phyloP scores from a whole-genome alignment of 1,284 basidiomycete species.

The Boletellus deceptivus region DNA sequence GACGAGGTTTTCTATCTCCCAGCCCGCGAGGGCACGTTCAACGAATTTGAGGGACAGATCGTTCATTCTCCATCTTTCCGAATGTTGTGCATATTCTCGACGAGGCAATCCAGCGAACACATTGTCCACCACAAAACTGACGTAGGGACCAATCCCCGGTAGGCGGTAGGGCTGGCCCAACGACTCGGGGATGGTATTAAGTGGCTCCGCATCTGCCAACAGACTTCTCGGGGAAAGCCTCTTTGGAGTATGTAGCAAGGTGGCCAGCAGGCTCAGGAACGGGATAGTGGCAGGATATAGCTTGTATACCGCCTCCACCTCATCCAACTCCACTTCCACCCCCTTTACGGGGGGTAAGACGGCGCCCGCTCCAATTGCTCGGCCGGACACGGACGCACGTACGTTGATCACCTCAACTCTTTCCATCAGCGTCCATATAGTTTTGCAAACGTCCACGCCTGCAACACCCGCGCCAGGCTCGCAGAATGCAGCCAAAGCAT shows the following conservation, averaged over 20 bases:
- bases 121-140: conserved; percentile 85
- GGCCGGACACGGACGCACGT: conserved; percentile 38
- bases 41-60: conserved; percentile 84
- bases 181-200: conserved; percentile 74
- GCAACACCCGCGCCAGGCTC: conserved; percentile 67
- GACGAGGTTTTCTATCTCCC: conserved; percentile 71
- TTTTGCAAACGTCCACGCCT: conserved; percentile 78
- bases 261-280: conserved; percentile 81
- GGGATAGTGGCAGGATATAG: conserved; percentile 86
- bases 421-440: conserved; percentile 84
- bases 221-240: conserved; percentile 59
- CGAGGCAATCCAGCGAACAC: conserved; percentile 73
- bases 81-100: conserved; percentile 72
- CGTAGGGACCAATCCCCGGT: conserved; percentile 77
- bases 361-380: conserved; percentile 34
- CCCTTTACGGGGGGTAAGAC: conserved; percentile 59
- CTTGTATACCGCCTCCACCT: conserved; percentile 77
- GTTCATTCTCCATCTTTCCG: conserved; percentile 86
- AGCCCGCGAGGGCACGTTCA: conserved; percentile 79
- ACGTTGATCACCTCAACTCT: conserved; percentile 82
- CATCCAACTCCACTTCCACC: conserved; percentile 79
- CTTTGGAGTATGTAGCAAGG: conserved; percentile 78
- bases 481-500: conserved; percentile 85
- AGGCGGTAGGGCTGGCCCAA: conserved; percentile 74
- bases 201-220: conserved; percentile 56